Conservation (phyloP, 2,329 filamentous ascomycete species). For the Ophioceras dolichostomum region DNA sequence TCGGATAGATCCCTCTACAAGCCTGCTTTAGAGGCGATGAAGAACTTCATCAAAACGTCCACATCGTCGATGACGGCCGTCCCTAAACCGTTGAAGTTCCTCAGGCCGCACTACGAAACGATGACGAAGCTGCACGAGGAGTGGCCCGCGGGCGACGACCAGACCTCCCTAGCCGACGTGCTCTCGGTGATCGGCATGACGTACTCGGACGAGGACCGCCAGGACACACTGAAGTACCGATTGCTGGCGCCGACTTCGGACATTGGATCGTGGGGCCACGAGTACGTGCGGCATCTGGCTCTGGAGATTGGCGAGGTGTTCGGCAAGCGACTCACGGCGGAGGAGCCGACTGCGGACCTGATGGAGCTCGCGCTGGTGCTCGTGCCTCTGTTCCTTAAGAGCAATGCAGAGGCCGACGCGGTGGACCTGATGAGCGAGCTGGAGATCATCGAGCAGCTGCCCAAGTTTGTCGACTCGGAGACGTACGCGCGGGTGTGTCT, state of each 20-base stretch:
- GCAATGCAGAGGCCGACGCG: conserved; percentile 95
- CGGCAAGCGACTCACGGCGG: conserved; percentile 72
- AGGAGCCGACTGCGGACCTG: conserved; percentile 73
- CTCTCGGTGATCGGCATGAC: conserved; percentile 98
- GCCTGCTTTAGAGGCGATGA: conserved; percentile 88
- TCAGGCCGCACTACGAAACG: conserved; percentile 89
- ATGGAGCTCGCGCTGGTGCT: conserved; percentile 73
- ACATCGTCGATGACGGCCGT: conserved; percentile 99
- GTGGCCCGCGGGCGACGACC: conserved; percentile 76
- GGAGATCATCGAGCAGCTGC: conserved; percentile 89
- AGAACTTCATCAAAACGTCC: conserved; percentile 96
- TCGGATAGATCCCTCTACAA: conserved; percentile 80
- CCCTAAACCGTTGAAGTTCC: conserved; percentile 94
- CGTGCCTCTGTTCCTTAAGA: conserved; percentile 89
- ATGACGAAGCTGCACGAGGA: conserved; percentile 79
- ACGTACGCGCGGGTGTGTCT: conserved; percentile 88
- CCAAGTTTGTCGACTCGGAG: conserved; percentile 82
- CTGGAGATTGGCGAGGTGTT: conserved; percentile 95
- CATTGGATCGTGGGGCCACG: conserved; percentile 94
- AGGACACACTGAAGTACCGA: conserved; percentile 94
- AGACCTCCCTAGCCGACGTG: conserved; percentile 85
- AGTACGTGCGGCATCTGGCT: conserved; percentile 92
- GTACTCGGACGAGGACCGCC: conserved; percentile 88
- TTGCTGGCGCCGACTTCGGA: conserved; percentile 82
- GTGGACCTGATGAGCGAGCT: conserved; percentile 95